Conservation (phyloP, 2,329 filamentous ascomycete species). For the Samsoniella hepiali region DNA sequence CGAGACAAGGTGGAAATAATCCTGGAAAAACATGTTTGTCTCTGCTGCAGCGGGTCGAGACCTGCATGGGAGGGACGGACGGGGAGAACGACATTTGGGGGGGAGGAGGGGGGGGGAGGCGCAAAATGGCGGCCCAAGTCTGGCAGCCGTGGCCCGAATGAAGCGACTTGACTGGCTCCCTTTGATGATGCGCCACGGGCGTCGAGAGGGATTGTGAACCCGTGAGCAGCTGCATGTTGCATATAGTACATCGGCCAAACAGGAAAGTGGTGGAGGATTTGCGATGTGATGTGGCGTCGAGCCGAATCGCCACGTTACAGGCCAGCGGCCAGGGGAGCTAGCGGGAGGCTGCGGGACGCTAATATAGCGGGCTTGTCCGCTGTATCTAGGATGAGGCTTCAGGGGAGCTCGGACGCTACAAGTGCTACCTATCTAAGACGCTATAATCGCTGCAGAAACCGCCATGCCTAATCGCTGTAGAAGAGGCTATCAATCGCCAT, state of each 20-base stretch:
- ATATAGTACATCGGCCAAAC: neutral
- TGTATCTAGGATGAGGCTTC: neutral
- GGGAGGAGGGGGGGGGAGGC: neutral
- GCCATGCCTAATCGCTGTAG: too few species aligned
- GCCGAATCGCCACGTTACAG: conserved; percentile 1
- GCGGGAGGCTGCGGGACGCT: neutral
- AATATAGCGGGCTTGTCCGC: neutral
- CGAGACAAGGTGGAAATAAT: too few species aligned
- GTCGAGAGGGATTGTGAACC: neutral
- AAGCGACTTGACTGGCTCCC: neutral
- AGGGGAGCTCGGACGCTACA: neutral
- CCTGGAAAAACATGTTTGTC: neutral
- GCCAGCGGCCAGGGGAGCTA: conserved; percentile 6
- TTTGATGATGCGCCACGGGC: too few species aligned
- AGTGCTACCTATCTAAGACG: too few species aligned
- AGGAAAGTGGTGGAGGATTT: neutral
- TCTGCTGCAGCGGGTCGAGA: conserved; percentile 2
- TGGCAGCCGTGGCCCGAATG: neutral
- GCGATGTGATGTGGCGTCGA: conserved; percentile 18
- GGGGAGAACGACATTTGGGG: neutral
- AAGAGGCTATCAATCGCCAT: neutral
- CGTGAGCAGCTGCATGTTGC: neutral
- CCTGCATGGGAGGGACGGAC: neutral
- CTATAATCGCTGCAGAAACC: too few species aligned
- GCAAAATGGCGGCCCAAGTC: neutral